Percentiles rank a stretch among this genome's conserved stretches.
Evolutionary conservation across 441 rosid species (phyloP).

Genomic region (Macaranga tanarius): DNA sequence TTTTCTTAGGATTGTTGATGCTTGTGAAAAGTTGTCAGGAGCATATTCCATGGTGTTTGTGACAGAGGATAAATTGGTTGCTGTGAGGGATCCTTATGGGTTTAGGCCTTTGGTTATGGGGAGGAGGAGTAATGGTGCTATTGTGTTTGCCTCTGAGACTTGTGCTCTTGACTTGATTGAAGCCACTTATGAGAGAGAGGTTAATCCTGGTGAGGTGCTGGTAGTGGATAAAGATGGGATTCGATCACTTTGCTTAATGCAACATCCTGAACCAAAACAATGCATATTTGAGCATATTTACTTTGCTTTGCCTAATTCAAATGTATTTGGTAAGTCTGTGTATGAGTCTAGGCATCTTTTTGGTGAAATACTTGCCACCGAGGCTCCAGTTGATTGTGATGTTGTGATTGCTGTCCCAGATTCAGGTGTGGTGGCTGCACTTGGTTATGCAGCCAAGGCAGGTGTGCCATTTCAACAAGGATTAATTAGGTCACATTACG

Average conservation of each 20-base stretch:
- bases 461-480: constrained; percentile 92
- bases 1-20: constrained; percentile 68
- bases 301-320: constrained; percentile 73
- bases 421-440: constrained; percentile 95
- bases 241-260: constrained; percentile 61
- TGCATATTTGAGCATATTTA: constrained; percentile 88
- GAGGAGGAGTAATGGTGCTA: constrained; percentile 78
- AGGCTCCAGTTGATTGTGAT: constrained; percentile 74
- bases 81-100: constrained; percentile 82
- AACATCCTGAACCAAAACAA: constrained; percentile 68
- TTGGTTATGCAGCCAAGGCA: constrained; percentile 75
- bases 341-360: constrained; percentile 59
- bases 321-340: constrained; percentile 75
- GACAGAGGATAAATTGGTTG: constrained; percentile 84
- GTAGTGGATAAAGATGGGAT: constrained; percentile 68
- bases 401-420: constrained; percentile 94
- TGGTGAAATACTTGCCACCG: constrained; percentile 75
- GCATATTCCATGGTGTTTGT: constrained; percentile 92
- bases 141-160: constrained; percentile 85
- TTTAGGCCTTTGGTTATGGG: constrained; percentile 93
- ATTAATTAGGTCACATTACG: constrained; percentile 88
- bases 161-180: constrained; percentile 87
- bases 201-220: constrained; percentile 75
- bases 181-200: constrained; percentile 81
- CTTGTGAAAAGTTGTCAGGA: constrained; percentile 71